Base-by-base conservation (phyloP, 2,329 filamentous ascomycete species). In the Botrytis deweyae region DNA sequence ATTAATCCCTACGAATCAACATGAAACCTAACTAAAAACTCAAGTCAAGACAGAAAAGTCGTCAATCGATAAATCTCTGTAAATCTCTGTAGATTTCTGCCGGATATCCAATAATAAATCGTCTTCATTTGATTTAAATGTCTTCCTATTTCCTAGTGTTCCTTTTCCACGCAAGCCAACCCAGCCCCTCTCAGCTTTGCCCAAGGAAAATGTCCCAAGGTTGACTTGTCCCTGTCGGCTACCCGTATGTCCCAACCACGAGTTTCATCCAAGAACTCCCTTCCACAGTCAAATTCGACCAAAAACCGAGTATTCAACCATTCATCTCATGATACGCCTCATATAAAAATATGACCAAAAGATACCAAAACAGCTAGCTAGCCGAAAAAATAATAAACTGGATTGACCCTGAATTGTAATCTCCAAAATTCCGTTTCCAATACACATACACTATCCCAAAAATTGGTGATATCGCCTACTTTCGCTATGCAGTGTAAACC, bases 191-290 rank as follows among this genome's bases (percentile, higher is more conserved):
- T 58, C 38, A 55, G 64, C 49, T 68, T 58, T 58, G 20, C 10
- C 49, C 20, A 42, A 61, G 55, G 33, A 20, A 38, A 33, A 25
- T 58, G n/a, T 40, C 40, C 63, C 25, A 38, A n/a, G 25, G 14
- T 44, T 66, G 18, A 29, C 49, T 55, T 36, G 38, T 42, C 63
- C 64, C 22, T 69, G 62, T 61, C 71, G 62, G 71, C 71, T 62
- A 65, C 42, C 14, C 40, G 52, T 68, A 69, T 61, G 68, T 72
- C 71, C 71, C 68, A 69, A 38, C 55, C 64, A 49, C 36, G 71
- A 69, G 25, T 69, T 72, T 67, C 66, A 69, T 61, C 71, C 71
- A 69, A 69, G 42, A 72, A 72, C 71, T 72, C 71, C 64, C 64
- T 62, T 69, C 52, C 71, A 69, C 70, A 44, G 70, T 65, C 40